Percentiles rank a stretch among this genome's conserved stretches.
Conservation (phyloP, 2,329 filamentous ascomycete species). For the Nemania sp. region DNA sequence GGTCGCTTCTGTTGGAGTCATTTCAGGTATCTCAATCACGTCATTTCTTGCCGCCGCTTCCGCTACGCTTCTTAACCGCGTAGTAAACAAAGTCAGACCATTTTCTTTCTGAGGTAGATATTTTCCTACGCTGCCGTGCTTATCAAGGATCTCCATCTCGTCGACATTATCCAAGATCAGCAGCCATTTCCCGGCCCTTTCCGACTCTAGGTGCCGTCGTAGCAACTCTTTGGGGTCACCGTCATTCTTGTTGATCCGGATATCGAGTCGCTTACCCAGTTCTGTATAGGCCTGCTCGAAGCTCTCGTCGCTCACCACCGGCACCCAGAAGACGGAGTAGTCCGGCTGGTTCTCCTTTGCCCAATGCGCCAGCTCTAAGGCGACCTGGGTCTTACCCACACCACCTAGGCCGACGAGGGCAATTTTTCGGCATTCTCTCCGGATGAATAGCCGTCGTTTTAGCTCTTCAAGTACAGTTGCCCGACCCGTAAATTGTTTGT, state of each 20-base stretch:
- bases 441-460: slow-evolving; percentile 5
- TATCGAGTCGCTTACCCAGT: slow-evolving; percentile 33
- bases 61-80: slow-evolving; percentile 39
- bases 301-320: slow-evolving; percentile 43
- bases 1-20: slow-evolving; percentile 37
- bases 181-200: slow-evolving; percentile 42
- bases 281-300: slow-evolving; percentile 45
- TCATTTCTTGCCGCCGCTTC: slow-evolving; percentile 31
- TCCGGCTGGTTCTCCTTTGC: slow-evolving; percentile 39
- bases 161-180: slow-evolving; percentile 50
- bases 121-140: slow-evolving; percentile 27
- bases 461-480: background rate
- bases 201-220: slow-evolving; percentile 34
- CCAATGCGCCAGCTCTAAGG: slow-evolving; percentile 46
- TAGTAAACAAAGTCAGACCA: slow-evolving; percentile 44
- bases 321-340: slow-evolving; percentile 50
- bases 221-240: slow-evolving; percentile 16
- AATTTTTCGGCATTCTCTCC: background rate
- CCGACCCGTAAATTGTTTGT: slow-evolving; percentile 15
- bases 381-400: slow-evolving; percentile 47
- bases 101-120: slow-evolving; percentile 42
- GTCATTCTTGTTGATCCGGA: background rate
- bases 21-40: slow-evolving; percentile 37
- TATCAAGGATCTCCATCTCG: slow-evolving; percentile 36
- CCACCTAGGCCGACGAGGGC: slow-evolving; percentile 45